Evolutionary conservation across 2,329 filamentous ascomycete genomes (phyloP), one percentile per base, ranked within the genome.

Genomic region (Botrytis porri): DNA sequence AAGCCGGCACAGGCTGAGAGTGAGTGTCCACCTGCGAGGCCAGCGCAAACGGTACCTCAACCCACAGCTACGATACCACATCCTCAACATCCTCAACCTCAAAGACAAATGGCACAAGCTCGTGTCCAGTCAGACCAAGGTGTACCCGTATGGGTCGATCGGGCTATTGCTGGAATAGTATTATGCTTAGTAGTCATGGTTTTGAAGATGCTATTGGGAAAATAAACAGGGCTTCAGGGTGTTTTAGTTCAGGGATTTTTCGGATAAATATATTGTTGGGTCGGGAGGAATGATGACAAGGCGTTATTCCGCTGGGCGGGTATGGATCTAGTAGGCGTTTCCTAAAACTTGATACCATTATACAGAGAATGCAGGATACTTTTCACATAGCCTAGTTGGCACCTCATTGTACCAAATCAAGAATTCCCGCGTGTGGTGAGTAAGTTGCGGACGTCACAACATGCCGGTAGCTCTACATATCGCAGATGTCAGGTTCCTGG

Each of bases 141-240:
- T 3, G 87, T 93, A 25, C 88, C 90, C 2, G 83, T 89, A 20
- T 97, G 93, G 92, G 85, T 97, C 29, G 95, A 97, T 81, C 89
- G 93, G 75, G 88, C 91, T 54, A 97, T 97, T 76, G 88, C 91
- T 35, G 91, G 89, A 10, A 82, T 97, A 29, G 84, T 93, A 0
- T 86, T 93, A 22, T 85, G 92, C 39, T 83, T 97, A 32, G 84
- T 90, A 5, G 88, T 93, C 35, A 88, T 97, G 84, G 84, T 97
- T 35, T 74, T 88, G 73, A 90, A 88, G 78, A 83, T 89, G 41
- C 57, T 81, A 22, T 73, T 80, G 35, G 48, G 65, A 32, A 62
- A 48, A 41, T 73, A 41, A 65, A 57, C 14, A 29, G 18, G 25
- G 25, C n/a, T 54, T 9, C 14, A 10, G 25, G 35, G 65, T 57